phyloP scores from a whole-genome alignment of 1,139 yeast species.

The Debaryomyces singareniensis region DNA sequence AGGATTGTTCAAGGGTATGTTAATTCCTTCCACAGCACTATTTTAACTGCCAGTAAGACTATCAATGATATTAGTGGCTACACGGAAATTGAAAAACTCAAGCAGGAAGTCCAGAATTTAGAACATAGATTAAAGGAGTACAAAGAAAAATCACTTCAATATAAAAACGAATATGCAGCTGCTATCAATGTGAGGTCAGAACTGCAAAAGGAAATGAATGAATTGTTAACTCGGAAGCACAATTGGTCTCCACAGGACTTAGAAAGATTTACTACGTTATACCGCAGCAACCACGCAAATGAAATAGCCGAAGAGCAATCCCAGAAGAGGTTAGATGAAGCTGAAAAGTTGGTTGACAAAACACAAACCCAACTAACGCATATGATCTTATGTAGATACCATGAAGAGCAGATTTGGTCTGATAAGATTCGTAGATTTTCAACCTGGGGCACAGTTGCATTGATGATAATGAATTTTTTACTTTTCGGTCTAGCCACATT shows the following conservation, averaged over 20 bases:
- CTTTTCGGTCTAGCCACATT: conserved; percentile 78
- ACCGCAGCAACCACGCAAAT: conserved; percentile 74
- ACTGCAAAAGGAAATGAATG: conserved; percentile 85
- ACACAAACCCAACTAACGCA: conserved; percentile 64
- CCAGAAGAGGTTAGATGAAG: conserved; percentile 41
- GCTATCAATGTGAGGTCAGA: conserved; percentile 62
- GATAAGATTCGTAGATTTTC: conserved; percentile 91
- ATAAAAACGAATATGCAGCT: conserved; percentile 50
- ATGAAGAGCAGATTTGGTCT: conserved; percentile 97
- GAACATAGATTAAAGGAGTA: conserved; percentile 44
- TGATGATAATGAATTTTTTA: conserved; percentile 82
- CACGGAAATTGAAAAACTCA: conserved; percentile 68
- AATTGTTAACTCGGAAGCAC: conserved; percentile 77
- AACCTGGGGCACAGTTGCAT: conserved; percentile 92
- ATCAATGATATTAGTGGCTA: conserved; percentile 93
- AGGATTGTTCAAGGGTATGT: conserved; percentile 44
- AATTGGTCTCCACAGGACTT: conserved; percentile 75
- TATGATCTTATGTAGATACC: conserved; percentile 81
- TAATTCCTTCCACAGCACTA: conserved; percentile 59
- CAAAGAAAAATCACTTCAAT: conserved; percentile 41
- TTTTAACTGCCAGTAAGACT: conserved; percentile 65
- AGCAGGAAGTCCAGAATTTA: conserved; percentile 49
- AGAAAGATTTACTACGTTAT: conserved; percentile 76
- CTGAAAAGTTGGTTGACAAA: conserved; percentile 65
- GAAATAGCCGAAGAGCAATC: conserved; percentile 56